These are phyloP conservation scores for Plasmodium coatneyi DNA, from an alignment of 169 alveolate species.

Conservation along the genomic window DNA sequence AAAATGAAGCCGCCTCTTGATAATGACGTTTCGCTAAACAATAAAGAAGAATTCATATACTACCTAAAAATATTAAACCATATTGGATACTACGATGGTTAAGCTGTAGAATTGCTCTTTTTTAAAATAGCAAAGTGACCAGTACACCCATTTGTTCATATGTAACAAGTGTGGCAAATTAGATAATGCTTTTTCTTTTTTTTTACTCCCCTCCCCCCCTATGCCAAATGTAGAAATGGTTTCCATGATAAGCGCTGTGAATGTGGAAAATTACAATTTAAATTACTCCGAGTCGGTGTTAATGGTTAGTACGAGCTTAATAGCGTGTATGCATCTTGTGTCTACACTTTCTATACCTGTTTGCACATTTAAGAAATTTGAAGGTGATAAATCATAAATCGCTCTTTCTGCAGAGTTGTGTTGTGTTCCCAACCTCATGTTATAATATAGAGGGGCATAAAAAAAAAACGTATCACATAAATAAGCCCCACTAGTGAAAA, in stretches of 20 bases:
- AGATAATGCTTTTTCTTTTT: neutral
- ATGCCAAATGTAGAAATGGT: constrained; percentile 29
- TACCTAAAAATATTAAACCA: constrained; percentile 63
- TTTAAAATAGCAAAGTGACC: neutral
- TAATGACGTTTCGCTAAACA: constrained; percentile 12
- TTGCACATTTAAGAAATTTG: neutral
- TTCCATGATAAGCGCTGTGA: constrained; percentile 27
- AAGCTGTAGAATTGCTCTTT: constrained; percentile 1
- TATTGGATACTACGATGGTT: constrained; percentile 72
- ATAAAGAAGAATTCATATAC: constrained; percentile 66
- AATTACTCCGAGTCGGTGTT: constrained; percentile 41
- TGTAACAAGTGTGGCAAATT: neutral
- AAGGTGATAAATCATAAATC: neutral
- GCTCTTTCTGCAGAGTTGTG: neutral
- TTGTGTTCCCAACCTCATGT: neutral
- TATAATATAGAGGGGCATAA: neutral
- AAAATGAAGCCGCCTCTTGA: constrained; percentile 51
- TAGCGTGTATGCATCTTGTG: neutral
- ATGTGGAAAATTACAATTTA: constrained; percentile 50
- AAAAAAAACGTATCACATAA: neutral
- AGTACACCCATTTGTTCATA: neutral
- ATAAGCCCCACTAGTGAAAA: neutral
- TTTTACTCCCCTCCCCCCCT: neutral
- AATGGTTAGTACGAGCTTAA: constrained; percentile 22
- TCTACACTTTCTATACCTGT: neutral